Evolutionary conservation across 305 asterid species (phyloP), one percentile per base, ranked within the genome.

Genomic region (Euphrasia arctica): DNA sequence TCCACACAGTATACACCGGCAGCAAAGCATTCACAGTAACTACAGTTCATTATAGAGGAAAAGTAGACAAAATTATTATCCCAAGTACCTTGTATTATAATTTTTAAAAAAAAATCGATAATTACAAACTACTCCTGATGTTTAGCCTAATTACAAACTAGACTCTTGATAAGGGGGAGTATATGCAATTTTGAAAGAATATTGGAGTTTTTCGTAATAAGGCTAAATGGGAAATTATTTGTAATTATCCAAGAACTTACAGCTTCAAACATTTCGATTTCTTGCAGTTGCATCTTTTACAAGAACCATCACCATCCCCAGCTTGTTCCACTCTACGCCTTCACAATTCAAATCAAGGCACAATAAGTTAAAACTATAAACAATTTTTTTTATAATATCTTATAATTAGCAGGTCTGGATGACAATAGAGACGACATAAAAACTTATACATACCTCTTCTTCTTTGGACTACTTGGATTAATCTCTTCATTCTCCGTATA

Each of bases 11-110:
- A 92, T 54, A 87, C 85, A 55, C 98, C 98, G 62, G 98, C 97
- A 65, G 97, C 97, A 72, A 92, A 92, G 81, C 98, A 92, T 73
- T 92, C 98, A 68, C 98, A 92, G 69, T 92, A 92, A 69, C 98
- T 91, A 78, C 76, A 79, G 66, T 49, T 52, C 50, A 52, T 11
- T 12, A 47, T 11, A 47, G 18, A 47, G 52, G 13, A n/a, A 39
- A 39, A 10, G 4, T 39, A 0, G 1, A 8, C 9, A 8, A 45
- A 45, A 4, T n/a, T 43, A 11, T 43, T 41, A 41, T 41, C 47
- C 47, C 47, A 41, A 41, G 34, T 31, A 31, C 34, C 34, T 31
- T 31, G 22, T 18, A 18, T 18, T 18, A 18, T 18, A 18, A 18
- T 18, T 18, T 18, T 18, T 18, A 18, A 18, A 18, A 18, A 39